Percentiles rank a stretch among this genome's conserved stretches.
Conservation (phyloP, 1,284 basidiomycete species). For the Tetrapyrgos nigripes region DNA sequence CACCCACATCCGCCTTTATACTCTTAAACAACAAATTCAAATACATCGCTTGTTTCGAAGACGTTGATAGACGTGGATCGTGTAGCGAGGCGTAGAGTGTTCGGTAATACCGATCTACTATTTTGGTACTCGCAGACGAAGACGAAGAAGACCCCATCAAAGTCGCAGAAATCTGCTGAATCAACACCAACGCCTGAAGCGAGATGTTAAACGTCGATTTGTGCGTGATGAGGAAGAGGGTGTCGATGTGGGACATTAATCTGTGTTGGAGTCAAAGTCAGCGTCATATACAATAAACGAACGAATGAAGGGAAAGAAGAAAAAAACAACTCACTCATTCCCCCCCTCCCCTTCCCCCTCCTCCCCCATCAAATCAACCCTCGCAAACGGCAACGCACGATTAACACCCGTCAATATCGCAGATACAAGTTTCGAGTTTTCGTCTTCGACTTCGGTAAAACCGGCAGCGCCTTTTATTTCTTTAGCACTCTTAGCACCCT, state of each 20-base stretch:
- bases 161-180: conserved; percentile 80
- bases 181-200: conserved; percentile 92
- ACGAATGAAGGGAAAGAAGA: not conserved
- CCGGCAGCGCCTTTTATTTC: conserved; percentile 63
- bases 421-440: conserved; percentile 85
- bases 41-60: conserved; percentile 97
- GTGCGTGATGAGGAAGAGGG: conserved; percentile 95
- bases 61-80: conserved; percentile 82
- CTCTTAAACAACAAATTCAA: conserved; percentile 96
- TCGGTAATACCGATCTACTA: conserved; percentile 89
- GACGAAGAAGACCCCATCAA: conserved; percentile 46
- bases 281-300: not conserved
- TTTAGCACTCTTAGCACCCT: conserved; percentile 46
- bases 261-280: conserved; percentile 58
- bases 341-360: conserved; percentile 50
- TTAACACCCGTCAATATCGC: conserved; percentile 96
- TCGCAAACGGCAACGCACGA: conserved; percentile 93
- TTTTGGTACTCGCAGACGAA: conserved; percentile 52
- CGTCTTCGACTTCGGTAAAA: conserved; percentile 79
- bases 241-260: conserved; percentile 91
- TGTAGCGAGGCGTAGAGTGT: conserved; percentile 90
- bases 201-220: conserved; percentile 96
- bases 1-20: conserved; percentile 78
- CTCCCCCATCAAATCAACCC: conserved; percentile 63
- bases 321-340: conserved; percentile 36